Evolutionary conservation across 805 yeast genomes (phyloP).

Genomic region (Candida pseudofarinosa): DNA sequence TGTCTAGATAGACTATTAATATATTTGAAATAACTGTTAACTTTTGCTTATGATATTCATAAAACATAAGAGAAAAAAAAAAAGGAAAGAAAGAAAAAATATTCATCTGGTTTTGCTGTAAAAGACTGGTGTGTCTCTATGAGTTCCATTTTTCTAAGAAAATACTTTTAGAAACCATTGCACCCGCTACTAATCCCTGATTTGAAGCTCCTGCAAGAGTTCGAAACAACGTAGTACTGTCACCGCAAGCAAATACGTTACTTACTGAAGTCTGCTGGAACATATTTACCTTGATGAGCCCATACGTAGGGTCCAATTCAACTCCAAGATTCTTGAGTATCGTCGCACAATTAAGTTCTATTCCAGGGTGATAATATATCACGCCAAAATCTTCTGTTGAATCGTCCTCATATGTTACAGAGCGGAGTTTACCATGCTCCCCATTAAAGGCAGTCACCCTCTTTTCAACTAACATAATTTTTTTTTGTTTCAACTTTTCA

Average conservation of each 20-base stretch:
- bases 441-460: background rate
- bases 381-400: background rate
- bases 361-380: constrained; percentile 2
- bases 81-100: too few species aligned
- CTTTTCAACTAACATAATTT: constrained; percentile 1
- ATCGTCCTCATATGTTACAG: constrained; percentile 4
- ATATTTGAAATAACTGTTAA: too few species aligned
- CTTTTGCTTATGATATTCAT: too few species aligned
- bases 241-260: constrained; percentile 8
- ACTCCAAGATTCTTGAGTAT: constrained; percentile 4
- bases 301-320: background rate
- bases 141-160: constrained; percentile 3
- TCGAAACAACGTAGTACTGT: constrained; percentile 4
- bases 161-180: constrained; percentile 1
- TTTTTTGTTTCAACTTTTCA: background rate
- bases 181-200: constrained; percentile 4
- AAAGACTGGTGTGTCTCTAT: too few species aligned
- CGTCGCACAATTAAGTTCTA: constrained; percentile 2
- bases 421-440: background rate
- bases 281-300: constrained; percentile 4
- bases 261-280: constrained; percentile 6
- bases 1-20: too few species aligned
- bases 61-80: too few species aligned
- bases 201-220: constrained; percentile 9
- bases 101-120: too few species aligned